A percentile compares a stretch with the other conserved stretches of the same genome.
phyloP scores from a whole-genome alignment of 78 protist species.

The Dictyostelium brefeldianum region DNA sequence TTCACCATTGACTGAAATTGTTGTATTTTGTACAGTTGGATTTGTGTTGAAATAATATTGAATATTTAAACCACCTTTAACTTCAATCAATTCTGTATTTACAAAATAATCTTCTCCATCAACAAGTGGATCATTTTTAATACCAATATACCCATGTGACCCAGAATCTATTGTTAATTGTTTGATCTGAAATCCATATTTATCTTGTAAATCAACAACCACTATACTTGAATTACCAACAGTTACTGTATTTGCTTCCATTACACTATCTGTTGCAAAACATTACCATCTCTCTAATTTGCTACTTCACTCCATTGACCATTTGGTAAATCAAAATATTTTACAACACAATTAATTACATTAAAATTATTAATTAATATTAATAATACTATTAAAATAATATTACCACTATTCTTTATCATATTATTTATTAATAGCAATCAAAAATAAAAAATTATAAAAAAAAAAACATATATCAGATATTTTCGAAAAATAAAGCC shows the following conservation, averaged over 20 bases:
- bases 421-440: too few relatives aligned
- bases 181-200: neutral
- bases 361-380: neutral
- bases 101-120: neutral
- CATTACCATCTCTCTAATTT: neutral
- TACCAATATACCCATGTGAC: neutral
- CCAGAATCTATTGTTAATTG: neutral
- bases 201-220: neutral
- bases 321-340: neutral
- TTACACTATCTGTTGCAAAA: neutral
- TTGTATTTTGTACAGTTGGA: neutral
- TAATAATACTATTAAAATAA: neutral
- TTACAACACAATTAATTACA: neutral
- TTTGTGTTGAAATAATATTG: neutral
- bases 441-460: too few relatives aligned
- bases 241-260: neutral
- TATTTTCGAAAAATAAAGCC: too few relatives aligned
- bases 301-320: neutral
- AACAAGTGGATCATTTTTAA: neutral
- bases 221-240: neutral
- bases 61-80: neutral
- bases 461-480: too few relatives aligned
- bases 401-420: too few relatives aligned
- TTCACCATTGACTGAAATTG: neutral
- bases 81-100: neutral